Evolutionary conservation across 2,329 filamentous ascomycete species (phyloP).

Genomic region (Sclerotinia glacialis): DNA sequence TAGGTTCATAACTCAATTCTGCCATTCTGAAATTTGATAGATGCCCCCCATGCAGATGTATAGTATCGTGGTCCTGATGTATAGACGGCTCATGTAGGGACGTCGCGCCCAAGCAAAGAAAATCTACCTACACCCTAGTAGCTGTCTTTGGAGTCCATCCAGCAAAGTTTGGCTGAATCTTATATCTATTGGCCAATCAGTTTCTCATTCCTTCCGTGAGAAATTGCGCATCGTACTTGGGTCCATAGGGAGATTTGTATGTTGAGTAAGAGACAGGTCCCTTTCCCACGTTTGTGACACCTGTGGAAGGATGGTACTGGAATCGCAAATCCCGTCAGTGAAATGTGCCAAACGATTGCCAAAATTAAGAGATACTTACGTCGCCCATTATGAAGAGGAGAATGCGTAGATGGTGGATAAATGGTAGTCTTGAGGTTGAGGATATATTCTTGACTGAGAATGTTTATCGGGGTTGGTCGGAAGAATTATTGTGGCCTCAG

Average conservation of each 20-base stretch:
- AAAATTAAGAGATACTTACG: background rate
- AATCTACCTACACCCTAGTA: constrained; percentile 47
- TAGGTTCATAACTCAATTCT: constrained; percentile 6
- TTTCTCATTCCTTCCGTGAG: constrained; percentile 5
- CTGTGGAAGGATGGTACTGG: constrained; percentile 29
- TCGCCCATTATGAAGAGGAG: constrained; percentile 20
- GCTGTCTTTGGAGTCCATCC: constrained; percentile 52
- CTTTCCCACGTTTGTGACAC: constrained; percentile 25
- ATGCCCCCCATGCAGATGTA: background rate
- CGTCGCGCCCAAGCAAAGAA: constrained; percentile 1
- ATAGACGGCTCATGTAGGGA: background rate
- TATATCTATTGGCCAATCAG: constrained; percentile 49
- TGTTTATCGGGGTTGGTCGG: constrained; percentile 21
- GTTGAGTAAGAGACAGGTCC: constrained; percentile 28
- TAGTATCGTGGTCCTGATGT: background rate
- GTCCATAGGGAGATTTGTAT: constrained; percentile 64
- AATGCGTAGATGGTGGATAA: background rate
- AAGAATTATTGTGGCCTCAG: constrained; percentile 13
- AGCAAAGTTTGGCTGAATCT: constrained; percentile 53
- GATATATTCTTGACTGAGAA: constrained; percentile 18
- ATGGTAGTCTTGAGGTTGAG: constrained; percentile 18
- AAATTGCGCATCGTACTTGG: constrained; percentile 52
- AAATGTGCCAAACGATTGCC: background rate
- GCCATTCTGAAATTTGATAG: background rate
- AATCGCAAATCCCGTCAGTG: constrained; percentile 2